Conservation (phyloP, 345 rosid genomes). For the Eucalyptus tenuipes region DNA sequence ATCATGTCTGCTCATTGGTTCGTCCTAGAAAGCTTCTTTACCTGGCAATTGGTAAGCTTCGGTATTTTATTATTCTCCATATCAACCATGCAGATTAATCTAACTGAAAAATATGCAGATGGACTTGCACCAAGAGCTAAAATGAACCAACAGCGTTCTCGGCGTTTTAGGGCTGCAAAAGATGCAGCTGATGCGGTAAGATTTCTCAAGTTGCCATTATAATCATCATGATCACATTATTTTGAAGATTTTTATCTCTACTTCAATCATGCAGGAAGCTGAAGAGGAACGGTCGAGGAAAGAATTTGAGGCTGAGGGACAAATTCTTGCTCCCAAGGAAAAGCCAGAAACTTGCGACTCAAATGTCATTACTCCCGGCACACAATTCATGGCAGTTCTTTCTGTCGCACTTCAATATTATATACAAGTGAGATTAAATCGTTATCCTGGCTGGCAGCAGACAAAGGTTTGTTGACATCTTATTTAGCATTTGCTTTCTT, state of each 20-base stretch:
- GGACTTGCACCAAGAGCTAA: conserved; percentile 99
- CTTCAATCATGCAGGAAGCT: conserved; percentile 45
- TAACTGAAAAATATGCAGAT: conserved; percentile 30
- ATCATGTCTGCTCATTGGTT: conserved; percentile 72
- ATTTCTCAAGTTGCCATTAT: not conserved
- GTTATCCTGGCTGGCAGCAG: conserved; percentile 65
- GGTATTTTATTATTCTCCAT: not conserved
- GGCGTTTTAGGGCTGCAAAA: conserved; percentile 95
- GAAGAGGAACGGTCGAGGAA: conserved; percentile 82
- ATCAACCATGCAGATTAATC: not conserved
- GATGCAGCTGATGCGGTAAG: conserved; percentile 92
- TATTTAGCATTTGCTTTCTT: not conserved
- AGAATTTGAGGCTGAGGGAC: conserved; percentile 69
- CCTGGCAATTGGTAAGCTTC: conserved; percentile 81
- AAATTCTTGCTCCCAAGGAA: conserved; percentile 41
- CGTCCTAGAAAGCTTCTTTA: conserved; percentile 96
- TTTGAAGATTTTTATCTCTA: not conserved
- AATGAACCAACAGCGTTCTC: conserved; percentile 96
- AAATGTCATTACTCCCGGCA: conserved; percentile 98
- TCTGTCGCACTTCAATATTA: conserved; percentile 89
- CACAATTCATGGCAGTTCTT: conserved; percentile 82
- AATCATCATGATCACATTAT: not conserved
- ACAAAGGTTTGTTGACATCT: conserved; percentile 57
- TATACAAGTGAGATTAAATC: conserved; percentile 77
- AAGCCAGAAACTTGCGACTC: conserved; percentile 83